These are phyloP conservation scores for Penicillium aurantiogriseum DNA, from an alignment of 2,329 filamentous ascomycete species.

Conservation along the genomic window DNA sequence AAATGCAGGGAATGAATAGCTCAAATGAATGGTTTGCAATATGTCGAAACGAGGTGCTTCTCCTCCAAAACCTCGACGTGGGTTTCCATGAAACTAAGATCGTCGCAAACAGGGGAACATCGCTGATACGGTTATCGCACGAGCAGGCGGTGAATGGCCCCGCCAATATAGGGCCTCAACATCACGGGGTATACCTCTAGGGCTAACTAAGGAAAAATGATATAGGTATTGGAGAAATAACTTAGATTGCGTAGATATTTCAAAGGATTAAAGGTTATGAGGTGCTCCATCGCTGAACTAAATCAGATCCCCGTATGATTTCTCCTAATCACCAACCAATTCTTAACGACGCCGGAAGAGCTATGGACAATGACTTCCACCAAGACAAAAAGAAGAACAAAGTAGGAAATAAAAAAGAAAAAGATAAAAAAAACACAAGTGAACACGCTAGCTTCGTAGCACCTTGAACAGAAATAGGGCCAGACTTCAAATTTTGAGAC, in stretches of 20 bases:
- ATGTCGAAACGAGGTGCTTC: conserved; percentile 5
- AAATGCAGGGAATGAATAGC: neutral
- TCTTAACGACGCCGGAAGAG: conserved; percentile 28
- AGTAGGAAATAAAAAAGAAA: conserved; percentile 10
- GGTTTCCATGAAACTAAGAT: conserved; percentile 13
- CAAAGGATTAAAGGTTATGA: conserved; percentile 5
- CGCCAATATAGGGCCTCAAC: conserved; percentile 7
- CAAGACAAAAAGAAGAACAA: conserved; percentile 16
- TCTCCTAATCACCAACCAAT: conserved; percentile 22
- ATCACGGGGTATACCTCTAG: neutral
- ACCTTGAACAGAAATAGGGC: conserved; percentile 21
- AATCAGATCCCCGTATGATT: conserved; percentile 14
- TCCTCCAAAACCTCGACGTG: conserved; percentile 11
- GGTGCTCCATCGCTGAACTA: conserved; percentile 7
- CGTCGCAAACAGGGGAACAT: conserved; percentile 19
- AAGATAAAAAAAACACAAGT: neutral
- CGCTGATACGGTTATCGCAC: conserved; percentile 24
- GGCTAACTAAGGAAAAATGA: neutral
- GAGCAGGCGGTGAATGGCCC: conserved; percentile 20
- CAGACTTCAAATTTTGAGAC: conserved; percentile 19
- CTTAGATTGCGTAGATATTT: neutral
- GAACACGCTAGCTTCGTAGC: conserved; percentile 17
- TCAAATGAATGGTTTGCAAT: conserved; percentile 1
- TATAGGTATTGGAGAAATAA: neutral
- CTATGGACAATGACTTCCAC: conserved; percentile 26